Conservation (phyloP, 192 early-diverging fungal genomes). For the Backusella circina region DNA sequence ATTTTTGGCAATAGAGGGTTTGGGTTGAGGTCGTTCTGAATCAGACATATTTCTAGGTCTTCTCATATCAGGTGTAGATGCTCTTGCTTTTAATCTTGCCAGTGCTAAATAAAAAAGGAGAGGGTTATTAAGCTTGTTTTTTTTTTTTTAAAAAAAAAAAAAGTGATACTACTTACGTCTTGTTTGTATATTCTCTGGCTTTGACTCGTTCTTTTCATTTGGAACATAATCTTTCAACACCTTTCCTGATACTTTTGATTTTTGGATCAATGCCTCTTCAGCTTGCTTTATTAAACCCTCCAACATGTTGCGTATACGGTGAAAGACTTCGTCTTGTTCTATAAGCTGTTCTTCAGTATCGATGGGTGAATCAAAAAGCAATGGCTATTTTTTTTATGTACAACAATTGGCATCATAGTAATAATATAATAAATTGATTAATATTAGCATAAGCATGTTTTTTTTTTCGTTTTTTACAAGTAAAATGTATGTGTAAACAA, state of each 20-base stretch:
- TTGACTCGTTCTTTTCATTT: neutral
- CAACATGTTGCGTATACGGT: constrained; percentile 9
- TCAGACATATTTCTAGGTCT: neutral
- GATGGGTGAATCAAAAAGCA: neutral
- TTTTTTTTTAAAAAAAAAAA: no score
- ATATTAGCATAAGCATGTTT: neutral
- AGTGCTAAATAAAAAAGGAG: neutral
- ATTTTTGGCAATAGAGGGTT: neutral
- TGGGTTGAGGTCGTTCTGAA: neutral
- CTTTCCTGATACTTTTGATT: constrained; percentile 12
- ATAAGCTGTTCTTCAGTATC: neutral
- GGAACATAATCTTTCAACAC: neutral
- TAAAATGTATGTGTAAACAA: neutral
- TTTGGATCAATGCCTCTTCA: constrained; percentile 12
- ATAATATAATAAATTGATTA: neutral
- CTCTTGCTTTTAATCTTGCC: neutral
- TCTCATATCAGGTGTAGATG: neutral
- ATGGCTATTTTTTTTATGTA: neutral
- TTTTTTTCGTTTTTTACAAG: neutral
- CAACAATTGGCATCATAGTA: neutral
- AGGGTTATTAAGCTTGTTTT: neutral
- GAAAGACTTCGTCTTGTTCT: constrained; percentile 17
- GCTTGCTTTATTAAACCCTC: constrained; percentile 19
- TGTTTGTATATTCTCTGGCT: neutral
- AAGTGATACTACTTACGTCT: neutral